Conservation (phyloP, 2,329 filamentous ascomycete species). For the Daldinia sp. region DNA sequence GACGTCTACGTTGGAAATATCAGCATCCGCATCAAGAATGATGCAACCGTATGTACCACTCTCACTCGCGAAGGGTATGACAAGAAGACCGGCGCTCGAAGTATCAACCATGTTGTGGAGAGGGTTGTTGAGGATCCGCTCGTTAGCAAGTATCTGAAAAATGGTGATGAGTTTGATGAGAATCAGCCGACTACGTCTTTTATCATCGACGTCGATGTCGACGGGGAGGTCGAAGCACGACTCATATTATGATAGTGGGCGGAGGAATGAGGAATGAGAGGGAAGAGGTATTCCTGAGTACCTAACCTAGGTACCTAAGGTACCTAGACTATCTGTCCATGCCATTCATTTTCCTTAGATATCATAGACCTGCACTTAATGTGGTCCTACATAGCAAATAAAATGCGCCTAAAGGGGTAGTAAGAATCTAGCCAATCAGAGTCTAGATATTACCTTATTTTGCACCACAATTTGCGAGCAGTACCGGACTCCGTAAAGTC, state of each 20-base stretch:
- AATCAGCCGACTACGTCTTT: constrained; percentile 18
- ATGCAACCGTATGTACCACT: constrained; percentile 30
- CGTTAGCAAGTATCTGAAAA: constrained; percentile 27
- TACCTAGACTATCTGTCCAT: neutral
- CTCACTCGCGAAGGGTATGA: constrained; percentile 35
- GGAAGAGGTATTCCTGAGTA: neutral
- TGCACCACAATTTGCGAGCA: neutral
- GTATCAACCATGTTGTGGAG: constrained; percentile 31
- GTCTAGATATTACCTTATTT: neutral
- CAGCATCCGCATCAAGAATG: constrained; percentile 28
- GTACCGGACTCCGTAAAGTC: constrained; percentile 6
- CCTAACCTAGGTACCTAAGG: no score
- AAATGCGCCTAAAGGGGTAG: neutral
- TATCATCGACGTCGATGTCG: neutral
- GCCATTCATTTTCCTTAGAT: neutral
- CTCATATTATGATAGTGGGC: neutral
- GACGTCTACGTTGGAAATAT: constrained; percentile 39
- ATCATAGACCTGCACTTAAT: neutral
- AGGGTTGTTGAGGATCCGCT: constrained; percentile 24
- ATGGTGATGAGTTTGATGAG: constrained; percentile 32
- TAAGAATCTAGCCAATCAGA: neutral
- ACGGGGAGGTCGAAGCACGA: constrained; percentile 1
- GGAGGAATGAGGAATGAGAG: neutral
- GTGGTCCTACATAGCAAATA: neutral
- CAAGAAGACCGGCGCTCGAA: constrained; percentile 37